These are phyloP conservation scores for Dryas octopetala DNA, from an alignment of 306 rosid species.

Conservation along the genomic window DNA sequence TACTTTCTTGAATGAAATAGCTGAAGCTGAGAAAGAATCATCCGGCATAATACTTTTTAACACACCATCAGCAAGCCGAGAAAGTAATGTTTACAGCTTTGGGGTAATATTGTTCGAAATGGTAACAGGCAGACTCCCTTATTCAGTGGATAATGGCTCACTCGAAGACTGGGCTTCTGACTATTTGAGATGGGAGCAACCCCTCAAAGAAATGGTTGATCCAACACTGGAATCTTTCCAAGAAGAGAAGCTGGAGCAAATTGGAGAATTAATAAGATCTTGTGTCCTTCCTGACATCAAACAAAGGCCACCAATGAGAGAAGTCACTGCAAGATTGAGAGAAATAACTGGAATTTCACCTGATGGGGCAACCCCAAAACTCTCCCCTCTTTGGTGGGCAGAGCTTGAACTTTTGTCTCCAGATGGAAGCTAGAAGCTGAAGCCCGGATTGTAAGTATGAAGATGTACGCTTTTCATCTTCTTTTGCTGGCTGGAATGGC, in stretches of 20 bases:
- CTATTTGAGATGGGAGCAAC: constrained; percentile 47
- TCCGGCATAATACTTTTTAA: constrained; percentile 29
- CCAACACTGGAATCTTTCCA: constrained; percentile 62
- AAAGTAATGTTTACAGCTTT: constrained; percentile 70
- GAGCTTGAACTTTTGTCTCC: constrained; percentile 81
- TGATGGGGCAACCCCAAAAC: constrained; percentile 72
- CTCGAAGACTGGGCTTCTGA: constrained; percentile 68
- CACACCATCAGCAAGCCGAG: constrained; percentile 37
- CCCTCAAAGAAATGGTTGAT: constrained; percentile 61
- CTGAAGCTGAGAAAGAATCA: constrained; percentile 34
- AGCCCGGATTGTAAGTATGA: constrained; percentile 33
- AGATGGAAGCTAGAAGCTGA: constrained; percentile 48
- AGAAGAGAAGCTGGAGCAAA: constrained; percentile 57
- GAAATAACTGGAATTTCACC: constrained; percentile 74
- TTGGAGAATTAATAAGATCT: constrained; percentile 52
- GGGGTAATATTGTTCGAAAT: constrained; percentile 79
- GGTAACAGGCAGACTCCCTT: constrained; percentile 74
- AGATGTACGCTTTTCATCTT: constrained; percentile 10
- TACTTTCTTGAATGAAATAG: constrained; percentile 55
- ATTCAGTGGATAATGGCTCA: constrained; percentile 46
- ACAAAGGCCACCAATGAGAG: constrained; percentile 63
- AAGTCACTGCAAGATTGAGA: constrained; percentile 57
- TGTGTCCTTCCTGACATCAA: constrained; percentile 50
- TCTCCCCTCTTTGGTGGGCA: constrained; percentile 99
- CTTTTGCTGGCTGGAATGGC: constrained; percentile 19